These are phyloP conservation scores for Mortierella sp. DNA, from an alignment of 371 early-diverging fungal genomes.

Conservation along the genomic window DNA sequence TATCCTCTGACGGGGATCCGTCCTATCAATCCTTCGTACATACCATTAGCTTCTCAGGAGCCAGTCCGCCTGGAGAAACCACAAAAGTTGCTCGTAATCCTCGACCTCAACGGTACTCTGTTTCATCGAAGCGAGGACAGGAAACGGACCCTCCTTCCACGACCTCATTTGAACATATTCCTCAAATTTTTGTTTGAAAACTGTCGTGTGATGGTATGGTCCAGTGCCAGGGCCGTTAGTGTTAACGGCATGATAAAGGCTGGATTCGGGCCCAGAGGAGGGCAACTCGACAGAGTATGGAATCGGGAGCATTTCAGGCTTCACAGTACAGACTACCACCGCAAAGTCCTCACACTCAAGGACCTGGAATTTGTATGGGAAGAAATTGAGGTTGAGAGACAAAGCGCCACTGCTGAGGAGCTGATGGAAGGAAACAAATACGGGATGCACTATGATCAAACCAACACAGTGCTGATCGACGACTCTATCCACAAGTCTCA, in stretches of 20 bases:
- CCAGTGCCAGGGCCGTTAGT: slow-evolving; percentile 72
- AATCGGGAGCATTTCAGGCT: slow-evolving; percentile 69
- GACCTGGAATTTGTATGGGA: slow-evolving; percentile 71
- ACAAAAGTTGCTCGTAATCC: slow-evolving; percentile 62
- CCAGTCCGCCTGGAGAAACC: slow-evolving; percentile 1
- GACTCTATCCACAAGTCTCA: slow-evolving; percentile 74
- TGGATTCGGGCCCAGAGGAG: slow-evolving; percentile 53
- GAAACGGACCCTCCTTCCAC: slow-evolving; percentile 52
- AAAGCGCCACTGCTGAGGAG: slow-evolving; percentile 8
- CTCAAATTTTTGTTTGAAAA: slow-evolving; percentile 67
- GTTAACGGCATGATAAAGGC: slow-evolving; percentile 52
- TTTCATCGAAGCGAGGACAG: slow-evolving; percentile 56
- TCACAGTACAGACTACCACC: slow-evolving; percentile 56
- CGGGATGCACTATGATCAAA: slow-evolving; percentile 62
- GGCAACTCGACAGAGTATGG: slow-evolving; percentile 68
- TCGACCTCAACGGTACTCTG: slow-evolving; percentile 84
- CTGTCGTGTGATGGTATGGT: slow-evolving; percentile 85
- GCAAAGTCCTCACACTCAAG: slow-evolving; percentile 72
- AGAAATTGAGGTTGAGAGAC: slow-evolving; percentile 47
- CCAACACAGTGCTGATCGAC: slow-evolving; percentile 78
- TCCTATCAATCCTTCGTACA: slow-evolving; percentile 28
- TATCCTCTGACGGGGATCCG: slow-evolving; percentile 34
- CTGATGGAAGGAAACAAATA: slow-evolving; percentile 15
- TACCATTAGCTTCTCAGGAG: slow-evolving; percentile 2
- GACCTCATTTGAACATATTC: slow-evolving; percentile 71